Percentiles rank a stretch among this genome's conserved stretches.
Evolutionary conservation across 2,329 filamentous ascomycete species (phyloP).

Genomic region (Microdochium bolleyi): DNA sequence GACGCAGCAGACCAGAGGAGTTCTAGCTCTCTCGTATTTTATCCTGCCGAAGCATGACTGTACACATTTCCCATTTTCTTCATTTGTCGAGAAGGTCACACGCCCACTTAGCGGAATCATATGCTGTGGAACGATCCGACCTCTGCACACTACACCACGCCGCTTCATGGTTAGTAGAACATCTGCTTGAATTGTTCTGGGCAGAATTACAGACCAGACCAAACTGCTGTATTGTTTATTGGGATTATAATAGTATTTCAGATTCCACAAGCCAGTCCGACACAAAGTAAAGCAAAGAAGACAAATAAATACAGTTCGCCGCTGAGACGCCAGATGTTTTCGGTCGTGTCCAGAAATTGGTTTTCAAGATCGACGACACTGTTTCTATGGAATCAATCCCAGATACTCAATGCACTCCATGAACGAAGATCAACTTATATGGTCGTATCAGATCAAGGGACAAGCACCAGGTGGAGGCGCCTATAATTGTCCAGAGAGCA

Average conservation of each 20-base stretch:
- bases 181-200: too few species aligned
- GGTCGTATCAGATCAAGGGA: neutral
- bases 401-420: neutral
- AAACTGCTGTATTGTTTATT: neutral
- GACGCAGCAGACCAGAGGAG: too few species aligned
- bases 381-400: neutral
- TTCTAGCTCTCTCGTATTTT: too few species aligned
- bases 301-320: neutral
- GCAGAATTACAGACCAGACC: too few species aligned
- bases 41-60: too few species aligned
- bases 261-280: neutral
- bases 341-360: neutral
- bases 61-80: too few species aligned
- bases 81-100: too few species aligned
- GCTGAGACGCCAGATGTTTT: neutral
- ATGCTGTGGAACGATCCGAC: too few species aligned
- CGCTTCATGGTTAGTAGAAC: too few species aligned
- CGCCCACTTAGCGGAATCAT: too few species aligned
- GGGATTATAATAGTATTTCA: neutral
- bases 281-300: neutral
- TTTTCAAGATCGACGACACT: neutral
- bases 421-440: neutral
- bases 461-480: neutral
- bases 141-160: too few species aligned
- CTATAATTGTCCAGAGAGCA: constrained; percentile 69